Evolutionary conservation across 2,329 filamentous ascomycete genomes (phyloP), one percentile per base, ranked within the genome.

Genomic region (Colletotrichum nymphaeae): DNA sequence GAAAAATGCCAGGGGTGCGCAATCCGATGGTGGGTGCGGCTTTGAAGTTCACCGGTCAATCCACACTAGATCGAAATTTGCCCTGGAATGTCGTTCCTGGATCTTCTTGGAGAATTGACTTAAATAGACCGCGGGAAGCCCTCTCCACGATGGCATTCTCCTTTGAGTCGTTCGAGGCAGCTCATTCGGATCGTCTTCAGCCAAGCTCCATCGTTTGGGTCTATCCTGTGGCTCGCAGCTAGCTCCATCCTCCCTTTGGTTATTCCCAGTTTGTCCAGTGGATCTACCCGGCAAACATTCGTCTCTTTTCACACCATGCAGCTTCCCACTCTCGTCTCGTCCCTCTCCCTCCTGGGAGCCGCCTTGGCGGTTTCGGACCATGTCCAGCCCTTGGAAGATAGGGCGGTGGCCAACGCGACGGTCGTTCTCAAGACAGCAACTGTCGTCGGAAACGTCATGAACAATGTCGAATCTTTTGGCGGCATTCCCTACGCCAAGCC

Each of bases 401-500:
- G 68, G 72, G 68, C 67, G 4, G 53, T n/a, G 1, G 30, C 12
- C 22, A 68, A 53, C 6, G 69, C 59, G 32, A 77, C 75, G n/a
- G 76, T 77, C 58, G 66, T 69, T 14, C 73, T 78, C 24, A 70
- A 74, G 32, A 73, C 74, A 19, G 76, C 76, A 26, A 78, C 74
- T 4, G 69, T 79, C 11, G 65, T 78, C 24, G 78, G 78, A 30
- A 77, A 76, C 35, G 65, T 70, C 19, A 63, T 73, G 49, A 73
- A 69, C 30, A 64, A 69, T 14, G 84, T 92, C 14, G 91, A 93
- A 67, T 85, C 83, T 28, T 93, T 92, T 81, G 86, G 86, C 74
- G 90, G 89, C 14, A 91, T 93, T 69, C 91, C 91, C 1, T 94
- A 88, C 76, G 91, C 91, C 2, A 82, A 91, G 74, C 87, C 90